Evolutionary conservation across 1,284 basidiomycete species (phyloP), one percentile per base, ranked within the genome.

Genomic region (Neonothopanus nambi): DNA sequence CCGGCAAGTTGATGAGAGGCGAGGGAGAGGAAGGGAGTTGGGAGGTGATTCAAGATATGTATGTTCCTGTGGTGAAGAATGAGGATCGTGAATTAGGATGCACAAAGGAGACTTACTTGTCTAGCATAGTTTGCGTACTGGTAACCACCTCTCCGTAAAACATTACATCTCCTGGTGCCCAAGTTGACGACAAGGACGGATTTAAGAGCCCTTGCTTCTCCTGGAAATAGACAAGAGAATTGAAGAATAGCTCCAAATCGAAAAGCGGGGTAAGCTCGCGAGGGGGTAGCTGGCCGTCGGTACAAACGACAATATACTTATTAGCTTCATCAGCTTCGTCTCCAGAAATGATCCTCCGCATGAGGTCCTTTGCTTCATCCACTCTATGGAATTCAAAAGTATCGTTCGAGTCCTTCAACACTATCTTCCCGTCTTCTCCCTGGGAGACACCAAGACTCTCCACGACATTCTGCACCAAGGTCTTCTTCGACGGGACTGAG

Each of bases 61-160:
- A 85, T 85, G 66, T 98, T 98, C 63, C 94, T 96, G 63, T 44
- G 36, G 28, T 38, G 28, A 55, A 26, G 2, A 26, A 17, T 39
- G 26, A 48, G 28, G 9, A 47, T 28, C 44, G 17, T 28, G 20
- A 20, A n/a, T 23, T 36, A 15, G 44, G 38, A 48, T 13, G 23
- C 23, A 39, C n/a, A 13, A 28, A n/a, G 15, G 17, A n/a, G 15
- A 74, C 87, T 71, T 58, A 93, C 94, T 87, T 90, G 65, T 98
- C 94, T 1, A 98, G 78, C 82, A 98, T 83, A 0, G 94, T 96
- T 70, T 99, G 96, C 0, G 96, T 99, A 60, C 92, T 95, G 0
- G 93, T 94, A 5, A 98, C 89, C 0, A 87, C 85, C 70, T 98
- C 92, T 21, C 89, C 89, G 62, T 98, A 98, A 18, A 95, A 65